Evolutionary conservation across 805 yeast species (phyloP).

Genomic region (Wickerhamiella spandovensis): DNA sequence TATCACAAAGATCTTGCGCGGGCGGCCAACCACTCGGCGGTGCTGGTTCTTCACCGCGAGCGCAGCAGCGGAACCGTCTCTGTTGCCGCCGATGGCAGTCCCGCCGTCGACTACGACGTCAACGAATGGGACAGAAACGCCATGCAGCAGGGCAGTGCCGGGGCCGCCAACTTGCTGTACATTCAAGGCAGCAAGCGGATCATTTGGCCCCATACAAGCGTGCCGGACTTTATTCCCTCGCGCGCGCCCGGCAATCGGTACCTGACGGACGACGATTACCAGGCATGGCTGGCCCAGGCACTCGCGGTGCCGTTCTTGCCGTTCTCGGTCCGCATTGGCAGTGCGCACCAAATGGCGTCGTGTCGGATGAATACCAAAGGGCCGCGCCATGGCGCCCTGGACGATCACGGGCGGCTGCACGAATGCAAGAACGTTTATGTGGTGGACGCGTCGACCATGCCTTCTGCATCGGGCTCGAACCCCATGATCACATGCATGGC

Average conservation of each 20-base stretch:
- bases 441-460: conserved; percentile 39
- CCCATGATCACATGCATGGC: conserved; percentile 42
- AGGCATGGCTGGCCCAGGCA: conserved; percentile 18
- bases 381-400: conserved; percentile 33
- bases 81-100: conserved; percentile 19
- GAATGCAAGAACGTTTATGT: conserved; percentile 37
- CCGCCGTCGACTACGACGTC: conserved; percentile 29
- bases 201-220: conserved; percentile 20
- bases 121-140: conserved; percentile 32
- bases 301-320: conserved; percentile 13
- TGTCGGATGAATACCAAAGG: conserved; percentile 34
- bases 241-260: conserved; percentile 25
- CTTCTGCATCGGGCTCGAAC: conserved; percentile 41
- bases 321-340: conserved; percentile 28
- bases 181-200: conserved; percentile 37
- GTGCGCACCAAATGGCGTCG: conserved; percentile 43
- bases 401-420: conserved; percentile 32
- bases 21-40: conserved; percentile 28
- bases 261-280: conserved; percentile 32
- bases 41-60: conserved; percentile 37
- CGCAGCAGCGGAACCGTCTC: conserved; percentile 28
- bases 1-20: conserved; percentile 25
- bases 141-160: conserved; percentile 27
- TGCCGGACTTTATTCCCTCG: conserved; percentile 28
- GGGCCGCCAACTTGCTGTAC: conserved; percentile 33